Evolutionary conservation across 441 rosid genomes (phyloP), one percentile per base, ranked within the genome.

Genomic region (Jatropha podagrica): DNA sequence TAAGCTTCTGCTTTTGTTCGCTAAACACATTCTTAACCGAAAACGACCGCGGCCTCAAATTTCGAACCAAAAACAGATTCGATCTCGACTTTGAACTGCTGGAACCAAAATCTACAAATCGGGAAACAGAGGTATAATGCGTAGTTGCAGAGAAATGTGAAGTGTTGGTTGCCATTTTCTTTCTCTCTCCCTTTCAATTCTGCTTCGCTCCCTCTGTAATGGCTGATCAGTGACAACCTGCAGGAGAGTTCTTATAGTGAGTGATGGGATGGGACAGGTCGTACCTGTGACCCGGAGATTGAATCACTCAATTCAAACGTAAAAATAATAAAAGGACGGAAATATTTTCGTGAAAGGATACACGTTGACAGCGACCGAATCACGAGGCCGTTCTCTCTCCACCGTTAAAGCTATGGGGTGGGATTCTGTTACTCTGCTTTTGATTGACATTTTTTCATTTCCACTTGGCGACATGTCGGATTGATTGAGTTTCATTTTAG

Each of bases 11-110:
- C 74, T 77, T 87, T 0, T 83, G 86, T 71, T 88, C 86, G 63
- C 87, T 85, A 49, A 87, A 87, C 26, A 85, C 85, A 46, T 82
- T 87, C 79, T 83, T 85, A 44, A 86, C 86, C 15, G 70, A 68
- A 44, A 75, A 77, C 74, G 76, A 46, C 79, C 84, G 81, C 42
- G 78, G 37, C 67, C 72, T 82, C 76, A 77, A 80, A 65, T 51
- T 84, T 58, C 83, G 76, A 48, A 80, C 75, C 72, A 87, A 78
- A 60, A 85, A 79, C 79, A 86, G 73, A 79, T 76, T 83, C 49
- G 76, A 74, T 65, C 81, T 85, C 69, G 83, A 71, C 59, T 49
- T 74, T 46, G 81, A 54, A 51, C 79, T 81, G 73, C 76, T 70
- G 65, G 76, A 38, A 40, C 76, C 70, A 62, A 78, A 74, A 59